Evolutionary conservation across 2,329 filamentous ascomycete species (phyloP), one percentile per base, ranked within the genome.

Genomic region (Dactylellina haptotyla): DNA sequence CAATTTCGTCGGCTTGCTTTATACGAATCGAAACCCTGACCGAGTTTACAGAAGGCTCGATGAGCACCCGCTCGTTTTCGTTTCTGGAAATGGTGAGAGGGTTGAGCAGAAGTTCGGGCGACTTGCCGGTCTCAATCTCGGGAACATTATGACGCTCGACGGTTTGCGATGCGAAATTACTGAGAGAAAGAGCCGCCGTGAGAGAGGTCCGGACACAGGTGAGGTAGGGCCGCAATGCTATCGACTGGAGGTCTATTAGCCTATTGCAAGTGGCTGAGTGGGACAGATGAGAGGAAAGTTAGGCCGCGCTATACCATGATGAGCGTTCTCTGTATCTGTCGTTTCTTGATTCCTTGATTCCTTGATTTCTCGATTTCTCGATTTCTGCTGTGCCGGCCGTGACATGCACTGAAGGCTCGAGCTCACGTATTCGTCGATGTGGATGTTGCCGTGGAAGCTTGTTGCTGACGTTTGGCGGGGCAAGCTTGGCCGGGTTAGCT

Each of bases 1-100:
- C 95, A 79, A 98, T 99, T 84, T 99, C 95, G 82, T 99, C 95
- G 75, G 95, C 95, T 85, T 99, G 95, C 84, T 99, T 99, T 83
- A 99, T 97, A 85, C 94, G 92, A 84, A 99, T 96, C 86, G 92
- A 97, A 80, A 99, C 91, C 78, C 95, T 90, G 77, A 99, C 91
- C 77, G 91, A 96, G 86, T 99, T 99, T 84, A 98, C 90, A 81
- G 91, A 95, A 61, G 95, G 93, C 84, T 98, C 94, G 80, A 98
- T 96, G 75, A 97, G 85, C 77, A 99, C 94, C 78, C 91, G 89
- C 86, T 99, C 95, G 81, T 97, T 96, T 83, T 98, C 93, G 83
- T 99, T 99, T 76, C 95, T 89, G 75, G 94, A 90, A 77, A 99
- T 88, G 26, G 90, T 93, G 76, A 99, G 84, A 16, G 94, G 93